phyloP scores from a whole-genome alignment of 1,284 basidiomycete genomes.

The Naganishia cerealis region DNA sequence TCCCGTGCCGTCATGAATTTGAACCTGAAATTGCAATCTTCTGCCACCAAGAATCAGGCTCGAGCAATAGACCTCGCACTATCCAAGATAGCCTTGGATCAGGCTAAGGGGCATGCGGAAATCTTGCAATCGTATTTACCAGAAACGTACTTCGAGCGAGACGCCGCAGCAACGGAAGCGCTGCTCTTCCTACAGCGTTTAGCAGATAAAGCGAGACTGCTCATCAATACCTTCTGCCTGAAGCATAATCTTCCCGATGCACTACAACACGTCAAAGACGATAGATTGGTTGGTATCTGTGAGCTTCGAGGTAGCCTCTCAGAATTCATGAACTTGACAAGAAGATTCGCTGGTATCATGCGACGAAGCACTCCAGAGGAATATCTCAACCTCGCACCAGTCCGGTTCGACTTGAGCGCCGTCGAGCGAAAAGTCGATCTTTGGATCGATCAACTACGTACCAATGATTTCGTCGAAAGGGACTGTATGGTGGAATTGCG shows the following conservation, averaged over 20 bases:
- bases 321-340: conserved; percentile 75
- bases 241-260: conserved; percentile 78
- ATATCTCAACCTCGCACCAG: conserved; percentile 78
- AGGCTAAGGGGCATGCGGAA: conserved; percentile 71
- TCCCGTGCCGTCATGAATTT: conserved; percentile 80
- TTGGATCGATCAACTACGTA: conserved; percentile 77
- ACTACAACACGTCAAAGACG: conserved; percentile 74
- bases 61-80: conserved; percentile 84
- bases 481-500: conserved; percentile 85
- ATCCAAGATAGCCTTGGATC: conserved; percentile 75
- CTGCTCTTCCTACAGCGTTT: conserved; percentile 88
- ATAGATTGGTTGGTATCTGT: conserved; percentile 79
- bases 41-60: conserved; percentile 82
- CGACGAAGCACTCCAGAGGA: conserved; percentile 73
- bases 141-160: conserved; percentile 77
- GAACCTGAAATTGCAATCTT: conserved; percentile 86
- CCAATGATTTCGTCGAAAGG: conserved; percentile 86
- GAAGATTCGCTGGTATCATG: conserved; percentile 79
- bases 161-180: conserved; percentile 79
- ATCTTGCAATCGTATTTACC: conserved; percentile 76
- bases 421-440: conserved; percentile 89
- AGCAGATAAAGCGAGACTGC: conserved; percentile 77
- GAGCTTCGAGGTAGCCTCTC: conserved; percentile 83
- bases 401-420: conserved; percentile 78
- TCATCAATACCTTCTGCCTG: conserved; percentile 76